These are phyloP conservation scores for Syzygium jambos DNA, from an alignment of 345 rosid species.

Conservation along the genomic window DNA sequence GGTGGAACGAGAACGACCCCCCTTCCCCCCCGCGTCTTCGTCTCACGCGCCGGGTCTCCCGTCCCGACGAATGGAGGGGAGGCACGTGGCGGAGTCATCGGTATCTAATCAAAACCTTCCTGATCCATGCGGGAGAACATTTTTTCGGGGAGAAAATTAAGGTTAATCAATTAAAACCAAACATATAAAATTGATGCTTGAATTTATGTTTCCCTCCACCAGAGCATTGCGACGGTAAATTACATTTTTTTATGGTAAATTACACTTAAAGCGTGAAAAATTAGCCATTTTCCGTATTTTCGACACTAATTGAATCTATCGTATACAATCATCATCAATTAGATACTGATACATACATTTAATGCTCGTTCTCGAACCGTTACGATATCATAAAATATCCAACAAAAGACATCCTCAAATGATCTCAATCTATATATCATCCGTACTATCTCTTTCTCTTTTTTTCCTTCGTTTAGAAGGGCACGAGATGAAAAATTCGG, in stretches of 20 bases:
- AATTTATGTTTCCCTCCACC: background rate
- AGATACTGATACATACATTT: rapidly evolving
- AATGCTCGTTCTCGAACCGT: no score
- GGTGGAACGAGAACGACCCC: background rate
- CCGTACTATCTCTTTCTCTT: no score
- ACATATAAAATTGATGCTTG: background rate
- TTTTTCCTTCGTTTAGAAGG: no score
- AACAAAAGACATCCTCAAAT: no score
- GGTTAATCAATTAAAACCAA: background rate
- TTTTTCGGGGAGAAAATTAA: background rate
- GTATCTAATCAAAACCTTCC: background rate
- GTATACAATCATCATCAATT: no score
- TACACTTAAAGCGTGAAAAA: background rate
- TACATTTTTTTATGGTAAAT: no score
- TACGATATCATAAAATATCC: background rate
- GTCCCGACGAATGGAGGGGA: background rate
- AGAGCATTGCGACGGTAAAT: background rate
- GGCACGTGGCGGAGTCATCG: background rate
- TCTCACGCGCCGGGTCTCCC: background rate
- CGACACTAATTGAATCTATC: no score
- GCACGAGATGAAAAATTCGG: no score
- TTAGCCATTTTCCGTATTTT: background rate
- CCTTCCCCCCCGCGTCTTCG: background rate
- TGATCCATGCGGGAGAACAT: background rate
- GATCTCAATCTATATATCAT: background rate